Percentiles rank a stretch among this genome's conserved stretches.
These are phyloP conservation scores for Kuraishia piskuri DNA, from an alignment of 805 yeast genomes.

Conservation along the genomic window DNA sequence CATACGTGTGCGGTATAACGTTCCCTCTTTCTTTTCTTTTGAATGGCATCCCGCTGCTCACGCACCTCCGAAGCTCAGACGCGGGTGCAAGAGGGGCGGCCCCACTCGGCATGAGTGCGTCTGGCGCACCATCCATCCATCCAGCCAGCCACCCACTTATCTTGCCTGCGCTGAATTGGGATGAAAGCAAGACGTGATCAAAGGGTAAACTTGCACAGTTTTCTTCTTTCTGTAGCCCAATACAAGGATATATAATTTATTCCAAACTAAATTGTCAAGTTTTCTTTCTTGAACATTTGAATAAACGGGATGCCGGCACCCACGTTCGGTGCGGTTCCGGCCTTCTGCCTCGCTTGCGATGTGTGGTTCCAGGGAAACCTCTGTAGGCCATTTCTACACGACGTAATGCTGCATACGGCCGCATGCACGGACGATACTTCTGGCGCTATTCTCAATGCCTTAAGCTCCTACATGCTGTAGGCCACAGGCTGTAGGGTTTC, in stretches of 20 bases:
- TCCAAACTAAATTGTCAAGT: too few relatives aligned
- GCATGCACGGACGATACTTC: not conserved
- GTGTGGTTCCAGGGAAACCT: not conserved
- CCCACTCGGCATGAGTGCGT: not conserved
- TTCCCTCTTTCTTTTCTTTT: not conserved
- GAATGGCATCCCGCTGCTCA: not conserved
- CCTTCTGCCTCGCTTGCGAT: not conserved
- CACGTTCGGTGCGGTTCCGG: not conserved
- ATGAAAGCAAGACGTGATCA: too few relatives aligned
- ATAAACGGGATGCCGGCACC: too few relatives aligned
- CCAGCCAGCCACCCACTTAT: too few relatives aligned
- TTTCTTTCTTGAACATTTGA: too few relatives aligned
- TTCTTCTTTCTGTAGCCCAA: too few relatives aligned
- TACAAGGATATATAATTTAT: too few relatives aligned
- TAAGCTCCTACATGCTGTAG: not conserved
- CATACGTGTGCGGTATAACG: not conserved
- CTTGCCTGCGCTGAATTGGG: too few relatives aligned
- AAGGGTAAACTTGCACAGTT: too few relatives aligned
- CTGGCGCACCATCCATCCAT: not conserved
- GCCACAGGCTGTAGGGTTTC: not conserved
- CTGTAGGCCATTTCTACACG: not conserved
- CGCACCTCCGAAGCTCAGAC: not conserved
- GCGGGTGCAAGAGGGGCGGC: not conserved
- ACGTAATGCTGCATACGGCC: not conserved
- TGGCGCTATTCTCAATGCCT: not conserved